Conservation (phyloP, 371 early-diverging fungal species). For the Mycotypha africana region DNA sequence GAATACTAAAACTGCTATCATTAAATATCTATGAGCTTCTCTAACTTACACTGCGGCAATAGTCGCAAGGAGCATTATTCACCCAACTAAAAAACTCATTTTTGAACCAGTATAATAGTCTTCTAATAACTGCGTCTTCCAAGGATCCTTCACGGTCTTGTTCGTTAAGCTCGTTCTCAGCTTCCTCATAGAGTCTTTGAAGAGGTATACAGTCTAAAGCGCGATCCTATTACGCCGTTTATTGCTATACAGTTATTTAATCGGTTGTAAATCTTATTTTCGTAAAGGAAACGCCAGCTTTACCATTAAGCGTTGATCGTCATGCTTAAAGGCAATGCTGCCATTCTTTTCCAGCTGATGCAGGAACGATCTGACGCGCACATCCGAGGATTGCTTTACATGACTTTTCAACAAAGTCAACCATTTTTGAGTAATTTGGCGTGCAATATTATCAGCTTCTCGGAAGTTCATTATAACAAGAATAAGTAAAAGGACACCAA, state of each 20-base stretch:
- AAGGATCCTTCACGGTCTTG: constrained; percentile 12
- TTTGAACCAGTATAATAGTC: constrained; percentile 57
- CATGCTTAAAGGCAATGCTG: constrained; percentile 24
- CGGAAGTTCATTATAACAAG: too few relatives aligned
- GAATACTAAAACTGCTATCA: too few relatives aligned
- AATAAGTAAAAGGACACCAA: too few relatives aligned
- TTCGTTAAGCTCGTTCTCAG: constrained; percentile 6
- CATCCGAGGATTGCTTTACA: background rate
- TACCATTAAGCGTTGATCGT: constrained; percentile 41
- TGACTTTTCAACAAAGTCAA: background rate
- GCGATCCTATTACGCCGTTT: constrained; percentile 22
- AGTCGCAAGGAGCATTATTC: constrained; percentile 38
- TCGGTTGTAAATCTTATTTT: background rate
- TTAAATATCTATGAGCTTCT: too few relatives aligned
- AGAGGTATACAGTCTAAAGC: constrained; percentile 45
- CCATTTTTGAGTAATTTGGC: constrained; percentile 5
- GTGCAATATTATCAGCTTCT: background rate
- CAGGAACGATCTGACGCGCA: background rate
- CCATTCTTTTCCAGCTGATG: constrained; percentile 4
- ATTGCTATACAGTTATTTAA: background rate
- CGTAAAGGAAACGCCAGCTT: background rate
- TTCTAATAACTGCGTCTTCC: constrained; percentile 30
- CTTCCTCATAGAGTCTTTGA: constrained; percentile 43
- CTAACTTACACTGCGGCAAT: constrained; percentile 1
- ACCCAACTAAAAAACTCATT: constrained; percentile 68